These are phyloP conservation scores for Lotus japonicus DNA, from an alignment of 306 rosid genomes.

Conservation along the genomic window DNA sequence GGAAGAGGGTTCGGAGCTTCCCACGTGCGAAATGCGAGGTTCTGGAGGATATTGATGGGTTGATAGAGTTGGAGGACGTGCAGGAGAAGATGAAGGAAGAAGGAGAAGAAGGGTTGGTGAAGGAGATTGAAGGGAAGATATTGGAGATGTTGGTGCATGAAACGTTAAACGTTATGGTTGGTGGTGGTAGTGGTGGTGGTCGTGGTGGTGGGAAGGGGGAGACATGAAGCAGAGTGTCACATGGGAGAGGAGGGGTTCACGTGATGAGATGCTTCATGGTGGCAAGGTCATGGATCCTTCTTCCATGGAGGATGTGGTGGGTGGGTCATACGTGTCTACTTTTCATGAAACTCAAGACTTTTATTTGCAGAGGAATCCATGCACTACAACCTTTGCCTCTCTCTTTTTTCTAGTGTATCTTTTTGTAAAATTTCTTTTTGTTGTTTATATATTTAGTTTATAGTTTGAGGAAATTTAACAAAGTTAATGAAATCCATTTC, in stretches of 20 bases:
- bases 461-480: not conserved
- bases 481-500: not conserved
- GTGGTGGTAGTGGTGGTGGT: not conserved
- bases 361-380: slow-evolving; percentile 41
- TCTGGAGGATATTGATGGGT: slow-evolving; percentile 66
- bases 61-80: slow-evolving; percentile 60
- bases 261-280: slow-evolving; percentile 60
- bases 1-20: slow-evolving; percentile 41
- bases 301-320: slow-evolving; percentile 1
- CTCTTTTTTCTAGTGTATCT: not conserved
- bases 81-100: slow-evolving; percentile 11
- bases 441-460: not conserved
- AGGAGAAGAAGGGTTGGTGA: slow-evolving; percentile 48
- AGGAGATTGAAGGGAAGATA: slow-evolving; percentile 50
- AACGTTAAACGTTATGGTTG: slow-evolving; percentile 30
- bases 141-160: slow-evolving; percentile 59
- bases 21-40: slow-evolving; percentile 55
- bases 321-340: not conserved
- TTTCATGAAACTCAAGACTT: not conserved
- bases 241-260: slow-evolving; percentile 28
- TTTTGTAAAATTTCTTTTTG: not conserved
- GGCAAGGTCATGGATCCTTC: slow-evolving; percentile 14
- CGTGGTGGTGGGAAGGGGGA: not conserved
- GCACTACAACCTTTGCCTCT: not conserved
- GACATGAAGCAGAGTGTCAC: slow-evolving; percentile 31